Percentiles rank a stretch among this genome's conserved stretches.
Conservation (phyloP, 2,329 filamentous ascomycete genomes). For the Capronia americana region DNA sequence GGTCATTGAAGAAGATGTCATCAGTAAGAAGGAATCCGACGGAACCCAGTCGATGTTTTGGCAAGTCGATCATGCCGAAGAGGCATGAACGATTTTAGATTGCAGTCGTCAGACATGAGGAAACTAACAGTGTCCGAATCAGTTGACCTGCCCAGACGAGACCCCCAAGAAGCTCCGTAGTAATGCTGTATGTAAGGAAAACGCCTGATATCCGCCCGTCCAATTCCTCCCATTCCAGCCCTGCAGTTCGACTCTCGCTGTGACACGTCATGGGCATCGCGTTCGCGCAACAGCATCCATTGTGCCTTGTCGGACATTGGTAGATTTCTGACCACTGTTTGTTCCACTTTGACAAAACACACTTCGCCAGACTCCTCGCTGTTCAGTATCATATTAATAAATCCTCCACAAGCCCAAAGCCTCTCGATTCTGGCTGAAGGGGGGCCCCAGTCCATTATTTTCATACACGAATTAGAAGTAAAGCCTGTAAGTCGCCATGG, state of each 20-base stretch:
- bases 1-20: neutral
- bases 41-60: neutral
- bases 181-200: neutral
- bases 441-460: constrained; percentile 13
- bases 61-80: neutral
- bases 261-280: neutral
- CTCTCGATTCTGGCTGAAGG: neutral
- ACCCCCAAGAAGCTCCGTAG: neutral
- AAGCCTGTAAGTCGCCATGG: neutral
- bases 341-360: neutral
- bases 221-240: neutral
- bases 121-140: constrained; percentile 1
- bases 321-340: neutral
- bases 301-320: neutral
- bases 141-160: neutral
- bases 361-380: constrained; percentile 9
- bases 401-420: neutral
- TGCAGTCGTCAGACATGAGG: neutral
- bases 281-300: neutral
- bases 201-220: neutral
- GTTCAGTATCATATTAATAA: neutral
- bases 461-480: constrained; percentile 24
- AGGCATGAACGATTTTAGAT: neutral
- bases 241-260: neutral
- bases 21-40: neutral